Evolutionary conservation across 371 early-diverging fungal genomes (phyloP), one percentile per base, ranked within the genome.

Genomic region (Apophysomyces ossiformis): DNA sequence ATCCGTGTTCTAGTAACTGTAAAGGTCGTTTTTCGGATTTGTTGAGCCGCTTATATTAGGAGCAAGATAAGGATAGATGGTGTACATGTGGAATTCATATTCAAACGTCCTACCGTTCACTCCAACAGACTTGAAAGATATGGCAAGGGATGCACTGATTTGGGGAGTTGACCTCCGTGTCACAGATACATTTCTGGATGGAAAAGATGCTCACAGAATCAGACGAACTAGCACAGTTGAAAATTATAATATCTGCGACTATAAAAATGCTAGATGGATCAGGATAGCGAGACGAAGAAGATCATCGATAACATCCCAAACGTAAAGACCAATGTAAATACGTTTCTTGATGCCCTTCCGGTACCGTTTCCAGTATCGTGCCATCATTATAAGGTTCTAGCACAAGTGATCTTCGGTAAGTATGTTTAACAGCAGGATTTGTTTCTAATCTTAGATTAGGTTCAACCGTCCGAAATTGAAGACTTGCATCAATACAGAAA

Each of bases 131-230:
- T 18, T 47, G n/a, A 13, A 2, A n/a, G n/a, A n/a, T 7, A 13
- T 21, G 2, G 16, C n/a, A n/a, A 7, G 7, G 2, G 9, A 47
- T 47, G 47, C 47, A 15, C 16, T 11, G n/a, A 38, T 58, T 3
- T 67, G 58, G 46, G 67, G 62, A 32, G 67, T 63, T 6, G 67
- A 67, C 58, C 67, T 63, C 4, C 58, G 67, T 8, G 35, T 58
- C 7, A 67, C 63, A 1, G 67, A 67, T 4, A 37, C 58, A 7
- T 67, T 67, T 46, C 63, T 67, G 18, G 12, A 7, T 37, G 56
- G 9, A 1, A 41, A 21, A 12, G 47, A 58, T n/a, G 0, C 41
- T 4, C 54, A 58, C 18, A 35, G 63, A 3, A 62, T 67, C 37
- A 44, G 62, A 12, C 32, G 37, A 36, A 44, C 21, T 46, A 37